phyloP scores from a whole-genome alignment of 2,329 filamentous ascomycete genomes.

The Scytalidium sp. region DNA sequence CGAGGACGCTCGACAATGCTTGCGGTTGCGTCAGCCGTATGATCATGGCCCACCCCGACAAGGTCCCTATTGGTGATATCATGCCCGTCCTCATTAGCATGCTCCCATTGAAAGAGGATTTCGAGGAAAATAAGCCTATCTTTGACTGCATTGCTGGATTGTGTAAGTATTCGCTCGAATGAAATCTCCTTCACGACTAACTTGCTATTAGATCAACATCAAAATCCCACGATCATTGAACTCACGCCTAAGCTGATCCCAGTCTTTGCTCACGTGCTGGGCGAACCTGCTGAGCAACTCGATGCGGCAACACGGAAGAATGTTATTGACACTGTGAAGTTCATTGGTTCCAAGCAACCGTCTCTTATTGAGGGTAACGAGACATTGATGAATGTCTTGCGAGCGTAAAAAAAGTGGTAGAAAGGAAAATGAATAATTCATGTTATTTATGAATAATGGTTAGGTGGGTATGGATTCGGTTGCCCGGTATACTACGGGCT shows the following conservation, averaged over 20 bases:
- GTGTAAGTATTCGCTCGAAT: constrained; percentile 51
- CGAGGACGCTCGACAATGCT: constrained; percentile 87
- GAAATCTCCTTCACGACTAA: constrained; percentile 2
- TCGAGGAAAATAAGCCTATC: constrained; percentile 92
- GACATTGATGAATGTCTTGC: constrained; percentile 12
- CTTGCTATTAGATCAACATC: constrained; percentile 52
- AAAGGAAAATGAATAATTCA: not conserved
- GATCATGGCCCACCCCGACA: constrained; percentile 85
- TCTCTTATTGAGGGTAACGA: constrained; percentile 23
- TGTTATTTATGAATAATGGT: constrained; percentile 1
- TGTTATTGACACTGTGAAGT: constrained; percentile 59
- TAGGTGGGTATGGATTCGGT: not conserved
- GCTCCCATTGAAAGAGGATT: constrained; percentile 88
- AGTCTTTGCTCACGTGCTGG: constrained; percentile 71
- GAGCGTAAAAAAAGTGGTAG: not conserved
- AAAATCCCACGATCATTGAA: constrained; percentile 66
- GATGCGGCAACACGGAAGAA: constrained; percentile 67
- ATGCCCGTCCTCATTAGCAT: constrained; percentile 76
- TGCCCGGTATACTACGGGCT: not conserved
- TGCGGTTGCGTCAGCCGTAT: constrained; percentile 88
- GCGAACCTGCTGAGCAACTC: constrained; percentile 71
- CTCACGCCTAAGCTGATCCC: constrained; percentile 68
- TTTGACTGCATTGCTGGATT: constrained; percentile 87
- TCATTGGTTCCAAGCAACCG: constrained; percentile 25
- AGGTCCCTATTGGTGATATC: constrained; percentile 76